Conservation (phyloP, 306 rosid species). For the Argentina anserina region DNA sequence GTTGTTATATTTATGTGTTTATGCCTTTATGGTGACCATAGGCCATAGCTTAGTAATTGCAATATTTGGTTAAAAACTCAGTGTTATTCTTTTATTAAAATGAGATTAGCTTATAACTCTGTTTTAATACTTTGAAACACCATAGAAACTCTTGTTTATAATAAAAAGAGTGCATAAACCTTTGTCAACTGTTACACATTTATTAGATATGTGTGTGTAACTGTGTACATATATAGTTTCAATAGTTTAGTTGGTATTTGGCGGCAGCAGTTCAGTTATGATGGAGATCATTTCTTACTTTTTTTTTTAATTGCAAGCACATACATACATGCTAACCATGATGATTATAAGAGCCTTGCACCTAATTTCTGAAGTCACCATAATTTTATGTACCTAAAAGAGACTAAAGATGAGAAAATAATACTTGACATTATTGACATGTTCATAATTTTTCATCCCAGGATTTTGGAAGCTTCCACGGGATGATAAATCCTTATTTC, state of each 20-base stretch:
- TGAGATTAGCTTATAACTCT: too few species aligned
- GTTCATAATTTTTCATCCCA: neutral
- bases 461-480: neutral
- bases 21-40: neutral
- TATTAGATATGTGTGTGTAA: too few species aligned
- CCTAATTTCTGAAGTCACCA: conserved; percentile 2
- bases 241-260: neutral
- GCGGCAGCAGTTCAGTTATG: neutral
- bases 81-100: too few species aligned
- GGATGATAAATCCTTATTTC: neutral
- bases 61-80: neutral
- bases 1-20: neutral
- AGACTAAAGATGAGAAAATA: neutral
- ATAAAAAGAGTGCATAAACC: too few species aligned
- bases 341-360: conserved; percentile 3
- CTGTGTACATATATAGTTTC: neutral
- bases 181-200: neutral
- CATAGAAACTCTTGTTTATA: too few species aligned
- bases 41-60: neutral
- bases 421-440: neutral
- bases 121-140: too few species aligned
- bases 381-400: neutral
- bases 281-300: too few species aligned
- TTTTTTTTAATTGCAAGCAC: too few species aligned
- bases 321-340: conserved; percentile 6